These are phyloP conservation scores for Saccharomyces uvarum DNA, from an alignment of 1,139 yeast genomes.

Conservation along the genomic window DNA sequence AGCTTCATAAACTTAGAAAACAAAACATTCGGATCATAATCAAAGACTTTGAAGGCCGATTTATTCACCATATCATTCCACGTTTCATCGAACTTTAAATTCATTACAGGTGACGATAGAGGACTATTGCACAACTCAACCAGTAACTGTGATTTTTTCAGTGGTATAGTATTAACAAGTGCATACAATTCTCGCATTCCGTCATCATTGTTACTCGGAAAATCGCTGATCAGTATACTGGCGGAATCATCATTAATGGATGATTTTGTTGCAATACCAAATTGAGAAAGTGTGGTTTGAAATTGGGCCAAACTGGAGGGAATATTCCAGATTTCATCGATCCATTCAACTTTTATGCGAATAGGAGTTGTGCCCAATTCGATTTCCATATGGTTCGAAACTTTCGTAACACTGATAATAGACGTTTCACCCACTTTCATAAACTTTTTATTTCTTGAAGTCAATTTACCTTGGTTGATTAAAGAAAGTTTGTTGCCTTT, in stretches of 20 bases:
- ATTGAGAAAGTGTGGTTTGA: neutral
- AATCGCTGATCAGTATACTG: neutral
- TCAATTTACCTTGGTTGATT: slow-evolving; percentile 24
- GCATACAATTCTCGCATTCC: neutral
- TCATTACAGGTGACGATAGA: neutral
- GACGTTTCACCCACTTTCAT: slow-evolving; percentile 15
- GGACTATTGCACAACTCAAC: neutral
- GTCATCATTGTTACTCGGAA: neutral
- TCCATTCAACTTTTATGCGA: slow-evolving; percentile 11
- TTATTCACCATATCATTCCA: neutral
- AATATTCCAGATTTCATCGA: slow-evolving; percentile 12
- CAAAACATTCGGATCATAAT: neutral
- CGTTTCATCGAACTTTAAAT: neutral
- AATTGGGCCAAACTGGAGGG: slow-evolving; percentile 4
- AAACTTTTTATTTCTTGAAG: slow-evolving; percentile 16
- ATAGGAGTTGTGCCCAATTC: slow-evolving; percentile 26
- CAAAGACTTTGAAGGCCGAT: neutral
- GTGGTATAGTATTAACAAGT: neutral
- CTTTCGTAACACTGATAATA: slow-evolving; percentile 4
- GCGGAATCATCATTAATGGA: neutral
- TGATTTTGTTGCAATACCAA: slow-evolving; percentile 3
- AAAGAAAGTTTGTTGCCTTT: slow-evolving; percentile 7
- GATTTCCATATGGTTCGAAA: slow-evolving; percentile 3
- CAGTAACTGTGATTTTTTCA: neutral
- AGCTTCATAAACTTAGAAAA: neutral